Conservation (phyloP, 2,329 filamentous ascomycete genomes). For the Metarhizium album region DNA sequence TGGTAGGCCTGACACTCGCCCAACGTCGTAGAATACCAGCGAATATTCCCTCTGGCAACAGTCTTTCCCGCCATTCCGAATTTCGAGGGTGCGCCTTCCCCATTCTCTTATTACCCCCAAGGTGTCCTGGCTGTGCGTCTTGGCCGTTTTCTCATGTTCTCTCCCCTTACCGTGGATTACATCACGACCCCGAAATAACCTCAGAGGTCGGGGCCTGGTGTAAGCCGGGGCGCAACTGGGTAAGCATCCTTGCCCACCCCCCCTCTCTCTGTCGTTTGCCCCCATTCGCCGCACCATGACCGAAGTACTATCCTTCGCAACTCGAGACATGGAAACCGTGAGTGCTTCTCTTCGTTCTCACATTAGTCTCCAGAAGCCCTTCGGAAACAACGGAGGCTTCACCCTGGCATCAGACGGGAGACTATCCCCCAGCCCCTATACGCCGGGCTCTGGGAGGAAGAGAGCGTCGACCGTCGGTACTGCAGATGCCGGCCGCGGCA, state of each 20-base stretch:
- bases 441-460: conserved; percentile 22
- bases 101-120: conserved; percentile 9
- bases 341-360: conserved; percentile 11
- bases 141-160: background rate
- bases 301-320: conserved; percentile 15
- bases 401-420: conserved; percentile 5
- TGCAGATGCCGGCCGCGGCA: conserved; percentile 29
- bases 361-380: conserved; percentile 13
- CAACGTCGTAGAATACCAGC: conserved; percentile 6
- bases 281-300: conserved; percentile 10
- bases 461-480: conserved; percentile 35
- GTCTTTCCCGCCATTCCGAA: conserved; percentile 4
- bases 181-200: background rate
- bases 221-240: conserved; percentile 3
- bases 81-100: background rate
- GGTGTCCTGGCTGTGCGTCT: conserved; percentile 2
- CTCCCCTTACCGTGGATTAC: background rate
- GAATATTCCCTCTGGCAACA: conserved; percentile 2
- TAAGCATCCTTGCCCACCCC: conserved; percentile 4
- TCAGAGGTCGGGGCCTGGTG: background rate
- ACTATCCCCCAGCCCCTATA: conserved; percentile 6
- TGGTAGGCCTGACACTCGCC: conserved; percentile 1
- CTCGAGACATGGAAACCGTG: conserved; percentile 14
- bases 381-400: conserved; percentile 8
- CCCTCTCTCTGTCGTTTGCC: background rate